A percentile compares a stretch with the other conserved stretches of the same genome.
Evolutionary conservation across 768 basidiomycete species (phyloP).

Genomic region (Russula griseocarnosa): DNA sequence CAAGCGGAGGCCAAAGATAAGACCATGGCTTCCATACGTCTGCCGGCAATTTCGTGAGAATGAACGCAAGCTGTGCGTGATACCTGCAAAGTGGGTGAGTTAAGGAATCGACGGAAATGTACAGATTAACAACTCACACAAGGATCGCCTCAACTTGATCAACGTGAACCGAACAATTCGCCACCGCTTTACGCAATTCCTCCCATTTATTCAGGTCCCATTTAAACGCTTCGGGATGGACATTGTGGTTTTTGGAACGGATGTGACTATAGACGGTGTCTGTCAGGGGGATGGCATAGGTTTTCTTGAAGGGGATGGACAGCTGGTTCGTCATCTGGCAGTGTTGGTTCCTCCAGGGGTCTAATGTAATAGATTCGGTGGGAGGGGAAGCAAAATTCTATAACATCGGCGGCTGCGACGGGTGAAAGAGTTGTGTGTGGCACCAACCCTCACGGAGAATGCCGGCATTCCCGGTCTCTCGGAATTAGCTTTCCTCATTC

Average conservation of each 20-base stretch:
- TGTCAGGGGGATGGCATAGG: slow-evolving; percentile 53
- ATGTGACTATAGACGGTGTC: slow-evolving; percentile 62
- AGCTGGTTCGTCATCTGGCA: slow-evolving; percentile 71
- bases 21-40: slow-evolving; percentile 51
- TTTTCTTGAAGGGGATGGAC: slow-evolving; percentile 68
- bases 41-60: slow-evolving; percentile 77
- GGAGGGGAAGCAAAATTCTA: not conserved
- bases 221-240: slow-evolving; percentile 82
- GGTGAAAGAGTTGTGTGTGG: not conserved
- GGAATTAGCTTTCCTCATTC: too few species aligned
- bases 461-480: not conserved
- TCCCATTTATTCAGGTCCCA: slow-evolving; percentile 74
- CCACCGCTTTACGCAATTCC: slow-evolving; percentile 53
- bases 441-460: not conserved
- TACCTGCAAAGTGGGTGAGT: slow-evolving; percentile 52
- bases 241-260: slow-evolving; percentile 52
- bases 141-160: slow-evolving; percentile 50
- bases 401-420: not conserved
- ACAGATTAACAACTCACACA: slow-evolving; percentile 46
- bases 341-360: not conserved
- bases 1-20: slow-evolving; percentile 5
- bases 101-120: slow-evolving; percentile 8
- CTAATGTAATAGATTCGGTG: slow-evolving; percentile 3
- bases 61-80: slow-evolving; percentile 82
- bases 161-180: slow-evolving; percentile 50